Conservation (phyloP, 2,329 filamentous ascomycete species). For the Tolypocladium nubicola region DNA sequence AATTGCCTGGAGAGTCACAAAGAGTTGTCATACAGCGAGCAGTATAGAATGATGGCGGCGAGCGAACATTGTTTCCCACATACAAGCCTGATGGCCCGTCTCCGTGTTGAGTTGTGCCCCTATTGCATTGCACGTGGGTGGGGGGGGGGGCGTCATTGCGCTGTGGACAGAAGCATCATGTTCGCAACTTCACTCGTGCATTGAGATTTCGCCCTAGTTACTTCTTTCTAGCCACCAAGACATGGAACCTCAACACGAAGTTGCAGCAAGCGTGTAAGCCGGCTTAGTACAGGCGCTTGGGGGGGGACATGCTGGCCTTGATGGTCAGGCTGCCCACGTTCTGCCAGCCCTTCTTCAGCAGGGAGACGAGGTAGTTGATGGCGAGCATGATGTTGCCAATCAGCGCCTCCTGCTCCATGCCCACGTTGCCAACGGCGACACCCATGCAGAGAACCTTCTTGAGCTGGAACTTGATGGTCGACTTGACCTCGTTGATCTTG, state of each 20-base stretch:
- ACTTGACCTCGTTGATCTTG: conserved; percentile 99
- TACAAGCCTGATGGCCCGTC: background rate
- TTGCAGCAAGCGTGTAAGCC: conserved; percentile 1
- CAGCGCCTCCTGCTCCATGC: conserved; percentile 92
- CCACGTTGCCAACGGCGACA: conserved; percentile 97
- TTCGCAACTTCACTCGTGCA: background rate
- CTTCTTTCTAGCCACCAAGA: background rate
- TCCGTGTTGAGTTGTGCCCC: background rate
- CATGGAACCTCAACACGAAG: conserved; percentile 3
- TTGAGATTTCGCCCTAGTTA: conserved; percentile 4
- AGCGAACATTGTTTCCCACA: background rate
- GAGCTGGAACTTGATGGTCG: conserved; percentile 99
- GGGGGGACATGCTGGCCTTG: conserved; percentile 99
- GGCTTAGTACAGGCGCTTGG: conserved; percentile 89
- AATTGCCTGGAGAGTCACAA: conserved; percentile 54
- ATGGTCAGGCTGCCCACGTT: conserved; percentile 99
- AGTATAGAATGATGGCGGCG: background rate
- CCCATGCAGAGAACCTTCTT: conserved; percentile 99
- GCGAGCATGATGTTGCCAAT: conserved; percentile 98
- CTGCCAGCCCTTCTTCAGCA: conserved; percentile 99
- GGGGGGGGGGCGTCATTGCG: background rate
- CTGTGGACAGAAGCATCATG: background rate
- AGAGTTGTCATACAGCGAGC: conserved; percentile 33
- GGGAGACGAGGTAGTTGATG: conserved; percentile 99
- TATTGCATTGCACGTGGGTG: background rate